Conservation (phyloP, 306 rosid genomes). For the Quillaja saponaria region DNA sequence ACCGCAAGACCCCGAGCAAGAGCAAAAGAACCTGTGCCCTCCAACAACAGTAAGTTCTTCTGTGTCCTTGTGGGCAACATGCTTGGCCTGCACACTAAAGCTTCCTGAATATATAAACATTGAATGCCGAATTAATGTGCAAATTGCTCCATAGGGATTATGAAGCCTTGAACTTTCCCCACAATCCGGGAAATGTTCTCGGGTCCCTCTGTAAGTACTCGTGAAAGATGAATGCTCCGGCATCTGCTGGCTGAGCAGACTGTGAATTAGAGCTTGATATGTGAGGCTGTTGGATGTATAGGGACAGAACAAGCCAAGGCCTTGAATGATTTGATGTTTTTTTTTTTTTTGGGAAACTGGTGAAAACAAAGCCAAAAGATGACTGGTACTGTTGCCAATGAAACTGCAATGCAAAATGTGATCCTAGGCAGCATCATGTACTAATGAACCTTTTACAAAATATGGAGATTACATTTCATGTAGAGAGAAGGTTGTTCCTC, state of each 20-base stretch:
- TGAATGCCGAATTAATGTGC: conserved; percentile 61
- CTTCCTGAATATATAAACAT: conserved; percentile 71
- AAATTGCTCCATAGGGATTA: conserved; percentile 60
- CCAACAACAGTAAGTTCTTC: conserved; percentile 64
- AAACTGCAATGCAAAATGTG: conserved; percentile 57
- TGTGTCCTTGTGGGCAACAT: conserved; percentile 31
- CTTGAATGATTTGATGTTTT: conserved; percentile 29
- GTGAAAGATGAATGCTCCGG: conserved; percentile 61
- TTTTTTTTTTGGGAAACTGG: conserved; percentile 49
- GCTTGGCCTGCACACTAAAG: conserved; percentile 58
- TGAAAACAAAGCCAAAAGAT: conserved; percentile 65
- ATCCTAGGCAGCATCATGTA: conserved; percentile 50
- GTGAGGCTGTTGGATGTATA: conserved; percentile 74
- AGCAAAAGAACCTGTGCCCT: conserved; percentile 87
- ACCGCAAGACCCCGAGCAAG: conserved; percentile 80
- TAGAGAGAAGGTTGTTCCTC: conserved; percentile 5
- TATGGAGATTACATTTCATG: neutral
- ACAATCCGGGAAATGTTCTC: conserved; percentile 63
- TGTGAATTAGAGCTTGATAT: conserved; percentile 30
- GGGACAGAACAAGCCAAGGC: conserved; percentile 63
- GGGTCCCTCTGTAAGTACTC: conserved; percentile 69
- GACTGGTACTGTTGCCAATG: conserved; percentile 58
- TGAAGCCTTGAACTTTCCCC: conserved; percentile 74
- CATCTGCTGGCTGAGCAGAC: conserved; percentile 4
- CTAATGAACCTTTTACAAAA: neutral